Conservation (phyloP, 257 asterid genomes). For the Nyctanthes arbortristis region DNA sequence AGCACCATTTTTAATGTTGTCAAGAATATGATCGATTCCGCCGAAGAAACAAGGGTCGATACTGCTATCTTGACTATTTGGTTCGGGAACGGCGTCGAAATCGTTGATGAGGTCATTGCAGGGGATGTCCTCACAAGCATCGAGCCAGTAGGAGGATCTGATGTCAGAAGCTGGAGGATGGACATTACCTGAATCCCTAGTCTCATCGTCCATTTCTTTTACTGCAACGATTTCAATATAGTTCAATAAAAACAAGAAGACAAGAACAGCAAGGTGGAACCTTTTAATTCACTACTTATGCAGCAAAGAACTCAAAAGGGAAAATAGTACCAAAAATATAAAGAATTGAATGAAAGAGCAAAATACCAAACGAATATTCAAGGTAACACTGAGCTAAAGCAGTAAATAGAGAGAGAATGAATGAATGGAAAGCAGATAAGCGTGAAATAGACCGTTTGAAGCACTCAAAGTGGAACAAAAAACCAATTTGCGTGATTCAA, state of each 20-base stretch:
- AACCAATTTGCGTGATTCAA: constrained; percentile 57
- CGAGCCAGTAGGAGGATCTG: constrained; percentile 83
- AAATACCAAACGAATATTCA: background rate
- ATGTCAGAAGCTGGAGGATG: constrained; percentile 30
- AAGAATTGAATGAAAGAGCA: constrained; percentile 10
- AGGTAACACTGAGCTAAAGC: background rate
- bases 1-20: constrained; percentile 54
- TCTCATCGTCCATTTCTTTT: constrained; percentile 58
- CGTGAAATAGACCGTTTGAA: constrained; percentile 95
- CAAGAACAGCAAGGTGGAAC: constrained; percentile 11
- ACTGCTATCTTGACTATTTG: constrained; percentile 29
- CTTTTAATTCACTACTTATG: constrained; percentile 6
- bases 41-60: constrained; percentile 65
- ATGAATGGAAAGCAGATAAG: constrained; percentile 79
- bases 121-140: constrained; percentile 81
- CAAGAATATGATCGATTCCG: constrained; percentile 73
- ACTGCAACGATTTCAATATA: constrained; percentile 14
- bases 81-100: constrained; percentile 36
- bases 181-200: constrained; percentile 39
- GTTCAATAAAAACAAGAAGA: constrained; percentile 13
- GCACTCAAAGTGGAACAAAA: constrained; percentile 49
- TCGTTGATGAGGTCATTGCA: constrained; percentile 66
- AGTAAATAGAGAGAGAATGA: constrained; percentile 27
- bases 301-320: constrained; percentile 23
- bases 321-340: background rate